Evolutionary conservation across 2,329 filamentous ascomycete genomes (phyloP).

Genomic region (Verticillium isaacii): DNA sequence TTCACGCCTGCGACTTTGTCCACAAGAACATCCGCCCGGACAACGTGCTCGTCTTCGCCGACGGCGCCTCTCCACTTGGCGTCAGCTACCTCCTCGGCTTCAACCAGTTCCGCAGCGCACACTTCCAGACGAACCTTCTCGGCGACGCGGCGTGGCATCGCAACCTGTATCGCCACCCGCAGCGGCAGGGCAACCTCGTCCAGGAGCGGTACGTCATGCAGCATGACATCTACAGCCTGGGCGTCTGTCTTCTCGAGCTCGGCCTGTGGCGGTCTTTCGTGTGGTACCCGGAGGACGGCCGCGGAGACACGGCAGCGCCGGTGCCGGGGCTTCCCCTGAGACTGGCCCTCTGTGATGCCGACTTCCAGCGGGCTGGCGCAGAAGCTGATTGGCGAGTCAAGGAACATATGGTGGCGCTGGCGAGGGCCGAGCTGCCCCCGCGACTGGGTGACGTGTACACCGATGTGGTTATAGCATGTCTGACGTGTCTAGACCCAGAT

Average conservation of each 20-base stretch:
- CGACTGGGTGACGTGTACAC: constrained; percentile 16
- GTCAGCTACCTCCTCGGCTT: constrained; percentile 37
- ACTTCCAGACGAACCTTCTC: constrained; percentile 20
- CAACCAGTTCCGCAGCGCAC: constrained; percentile 30
- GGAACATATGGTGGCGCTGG: constrained; percentile 11
- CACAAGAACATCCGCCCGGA: constrained; percentile 43
- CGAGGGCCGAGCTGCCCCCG: constrained; percentile 11
- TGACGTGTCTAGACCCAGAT: constrained; percentile 26
- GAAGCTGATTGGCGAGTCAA: constrained; percentile 1
- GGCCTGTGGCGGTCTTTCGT: constrained; percentile 38
- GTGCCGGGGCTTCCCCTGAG: background rate
- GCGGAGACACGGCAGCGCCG: background rate
- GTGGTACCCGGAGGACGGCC: background rate
- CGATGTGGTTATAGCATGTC: constrained; percentile 24
- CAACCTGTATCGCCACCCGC: constrained; percentile 48
- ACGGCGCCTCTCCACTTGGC: background rate
- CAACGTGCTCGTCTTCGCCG: constrained; percentile 26
- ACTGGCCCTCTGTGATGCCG: background rate
- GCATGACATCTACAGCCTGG: constrained; percentile 53
- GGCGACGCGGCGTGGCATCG: constrained; percentile 23
- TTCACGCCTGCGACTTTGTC: constrained; percentile 36
- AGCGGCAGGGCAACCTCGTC: constrained; percentile 34
- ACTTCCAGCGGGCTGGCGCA: background rate
- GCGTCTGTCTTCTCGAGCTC: constrained; percentile 48
- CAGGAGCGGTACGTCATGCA: constrained; percentile 41